Evolutionary conservation across 2,329 filamentous ascomycete species (phyloP).

Genomic region (Colletotrichum somersetense): DNA sequence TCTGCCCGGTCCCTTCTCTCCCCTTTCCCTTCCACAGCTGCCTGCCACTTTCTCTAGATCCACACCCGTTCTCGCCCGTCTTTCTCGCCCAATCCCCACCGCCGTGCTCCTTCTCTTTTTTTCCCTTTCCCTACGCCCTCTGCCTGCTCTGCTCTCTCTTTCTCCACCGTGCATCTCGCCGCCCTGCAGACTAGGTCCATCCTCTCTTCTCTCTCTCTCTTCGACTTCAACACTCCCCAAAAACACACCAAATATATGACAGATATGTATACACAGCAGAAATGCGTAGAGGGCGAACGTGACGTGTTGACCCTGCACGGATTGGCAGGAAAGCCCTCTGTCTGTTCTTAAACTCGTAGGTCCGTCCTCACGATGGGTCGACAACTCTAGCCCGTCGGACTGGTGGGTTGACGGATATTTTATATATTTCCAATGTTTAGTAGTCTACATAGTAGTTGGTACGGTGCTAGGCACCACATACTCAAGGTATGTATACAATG

Average conservation of each 20-base stretch:
- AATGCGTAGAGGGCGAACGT: not conserved
- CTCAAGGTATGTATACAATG: not conserved
- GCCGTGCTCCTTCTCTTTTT: not conserved
- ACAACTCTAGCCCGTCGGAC: not conserved
- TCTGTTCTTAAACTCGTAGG: not conserved
- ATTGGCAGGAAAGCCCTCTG: not conserved
- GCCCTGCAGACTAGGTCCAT: constrained; percentile 39
- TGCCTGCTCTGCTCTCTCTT: constrained; percentile 13
- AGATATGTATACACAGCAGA: not conserved
- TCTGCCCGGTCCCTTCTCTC: constrained; percentile 12
- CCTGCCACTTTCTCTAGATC: constrained; percentile 15
- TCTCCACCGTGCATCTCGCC: constrained; percentile 36
- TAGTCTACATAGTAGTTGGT: too few relatives aligned
- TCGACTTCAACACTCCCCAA: not conserved
- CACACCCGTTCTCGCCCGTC: constrained; percentile 16
- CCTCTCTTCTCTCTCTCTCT: constrained; percentile 39
- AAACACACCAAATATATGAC: not conserved
- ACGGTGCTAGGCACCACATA: not conserved
- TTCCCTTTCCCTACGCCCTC: constrained; percentile 20
- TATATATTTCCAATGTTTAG: not conserved
- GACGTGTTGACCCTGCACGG: not conserved
- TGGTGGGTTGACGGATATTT: not conserved
- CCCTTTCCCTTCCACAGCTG: constrained; percentile 16
- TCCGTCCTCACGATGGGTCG: not conserved
- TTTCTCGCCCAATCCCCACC: constrained; percentile 25